Conservation (phyloP, 225 moss, liverwort and hornwort species). For the Sphagnum contortum region DNA sequence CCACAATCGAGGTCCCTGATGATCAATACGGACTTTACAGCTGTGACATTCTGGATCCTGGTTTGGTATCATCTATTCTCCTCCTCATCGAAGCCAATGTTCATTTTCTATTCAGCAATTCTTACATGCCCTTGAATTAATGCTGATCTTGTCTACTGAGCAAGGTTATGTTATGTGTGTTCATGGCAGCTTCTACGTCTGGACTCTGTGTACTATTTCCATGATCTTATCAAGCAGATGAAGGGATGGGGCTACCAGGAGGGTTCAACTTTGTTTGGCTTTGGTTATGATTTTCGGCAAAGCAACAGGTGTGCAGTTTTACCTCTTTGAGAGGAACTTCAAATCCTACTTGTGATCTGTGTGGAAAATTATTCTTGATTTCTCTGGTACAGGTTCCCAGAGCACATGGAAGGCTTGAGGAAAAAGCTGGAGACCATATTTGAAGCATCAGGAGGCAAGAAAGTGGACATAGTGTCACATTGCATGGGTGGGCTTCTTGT, state of each 20-base stretch:
- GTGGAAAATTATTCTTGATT: no score
- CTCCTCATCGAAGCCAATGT: no score
- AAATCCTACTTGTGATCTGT: no score
- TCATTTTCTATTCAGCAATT: no score
- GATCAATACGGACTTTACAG: constrained; percentile 77
- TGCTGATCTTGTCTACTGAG: no score
- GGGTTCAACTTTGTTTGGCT: constrained; percentile 76
- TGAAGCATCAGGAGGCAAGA: no score
- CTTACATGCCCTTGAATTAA: no score
- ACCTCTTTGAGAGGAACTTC: no score
- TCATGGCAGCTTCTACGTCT: constrained; percentile 55
- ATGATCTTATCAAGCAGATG: constrained; percentile 69
- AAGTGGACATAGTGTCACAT: constrained; percentile 68
- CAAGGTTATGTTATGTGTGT: no score
- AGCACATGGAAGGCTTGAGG: constrained; percentile 63
- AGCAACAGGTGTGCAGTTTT: constrained; percentile 50
- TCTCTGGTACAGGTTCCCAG: constrained; percentile 57
- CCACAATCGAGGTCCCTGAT: constrained; percentile 51
- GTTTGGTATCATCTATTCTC: constrained; percentile 27
- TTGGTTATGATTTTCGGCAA: constrained; percentile 85
- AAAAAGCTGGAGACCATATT: constrained; percentile 58
- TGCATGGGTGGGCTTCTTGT: constrained; percentile 84
- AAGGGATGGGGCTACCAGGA: constrained; percentile 70
- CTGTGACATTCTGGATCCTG: constrained; percentile 75
- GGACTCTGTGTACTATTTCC: constrained; percentile 75